Evolutionary conservation across 2,329 filamentous ascomycete genomes (phyloP), one percentile per base, ranked within the genome.

Genomic region (Pseudogymnoascus sp.): DNA sequence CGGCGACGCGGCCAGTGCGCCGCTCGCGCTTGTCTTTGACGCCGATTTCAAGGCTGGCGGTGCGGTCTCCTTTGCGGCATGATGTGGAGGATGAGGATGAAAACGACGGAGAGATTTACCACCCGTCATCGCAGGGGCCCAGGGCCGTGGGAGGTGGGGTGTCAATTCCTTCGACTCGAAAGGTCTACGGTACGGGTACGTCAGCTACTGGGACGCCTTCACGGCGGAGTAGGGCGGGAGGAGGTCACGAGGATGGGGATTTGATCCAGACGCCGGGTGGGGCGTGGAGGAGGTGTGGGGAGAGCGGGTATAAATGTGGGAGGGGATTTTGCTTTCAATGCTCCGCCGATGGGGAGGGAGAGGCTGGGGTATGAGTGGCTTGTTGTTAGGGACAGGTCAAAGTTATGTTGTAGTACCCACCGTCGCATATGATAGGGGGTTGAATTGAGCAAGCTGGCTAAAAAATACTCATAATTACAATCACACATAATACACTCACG

Each of bases 311-410:
- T 67, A 72, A 71, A 13, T 85, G 82, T 62, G 77, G 76, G 3
- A 74, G 79, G 59, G 77, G 81, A 62, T 85, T 84, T 71, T 85
- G 83, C 70, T 83, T 86, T 65, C 75, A 74, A 8, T 85, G 82
- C 26, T 52, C 45, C 12, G 45, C 12, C 30, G 45, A 10, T 10
- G 26, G 26, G 5, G 26, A 52, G 9, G n/a, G 26, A 6, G 41
- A n/a, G 5, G 10, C 30, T 30, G 45, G 9, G 12, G 26, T 30
- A 9, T 52, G 45, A 52, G 45, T 30, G 5, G 5, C 8, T 52
- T 18, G 8, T 18, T n/a, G 5, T 2, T 30, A 6, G 26, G 8
- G 12, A 9, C 3, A 30, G 9, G 45, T 28, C 3, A n/a, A 7
- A 5, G 10, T 52, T 30, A 4, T 52, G 45, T 30, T 18, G 26